Evolutionary conservation across 2,329 filamentous ascomycete genomes (phyloP), one percentile per base, ranked within the genome.

Genomic region (Microdochium paspali): DNA sequence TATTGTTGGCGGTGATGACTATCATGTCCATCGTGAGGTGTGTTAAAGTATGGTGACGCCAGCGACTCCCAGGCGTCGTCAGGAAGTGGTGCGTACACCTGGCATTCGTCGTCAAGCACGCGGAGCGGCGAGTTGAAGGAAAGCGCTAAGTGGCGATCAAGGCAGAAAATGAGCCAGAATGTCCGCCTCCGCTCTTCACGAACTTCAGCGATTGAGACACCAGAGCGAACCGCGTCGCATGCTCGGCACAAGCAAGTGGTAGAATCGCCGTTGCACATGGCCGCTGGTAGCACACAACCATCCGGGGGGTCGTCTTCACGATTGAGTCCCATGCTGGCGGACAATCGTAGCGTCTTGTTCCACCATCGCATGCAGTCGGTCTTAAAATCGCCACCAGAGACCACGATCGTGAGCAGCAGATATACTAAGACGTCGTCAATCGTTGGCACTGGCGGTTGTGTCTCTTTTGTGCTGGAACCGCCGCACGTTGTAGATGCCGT

Each of bases 101-200:
- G 35, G 62, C 90, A 96, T 66, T 95, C 90, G 50, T 87, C 80
- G 61, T 95, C 90, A 47, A 95, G 76, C 28, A 96, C 74, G 57
- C 88, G 93, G 15, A 95, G 73, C 1, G 90, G 90, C 44, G 88
- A 79, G 62, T 96, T 95, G 67, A 95, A 95, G 72, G 90, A 95
- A 13, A 96, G 72, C 0, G 90, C 87, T 44, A 96, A 69, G 67
- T 96, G 90, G 35, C 90, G 81, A 65, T 96, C 90, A 45, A 93
- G 87, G 45, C 86, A 88, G 68, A 94, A 96, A 47, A 93, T 74
- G 13, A 95, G 76, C 90, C 90, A 96, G 90, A 90, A 96, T 53
- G 93, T 87, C 28, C 90, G 81, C 49, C 90, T 80, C 47, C 90
- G 77, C 62, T 96, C 90, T 66, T 96, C 90, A 47, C 87, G 80